phyloP scores from a whole-genome alignment of 2,329 filamentous ascomycete species.

The Aspergillus bombycis region DNA sequence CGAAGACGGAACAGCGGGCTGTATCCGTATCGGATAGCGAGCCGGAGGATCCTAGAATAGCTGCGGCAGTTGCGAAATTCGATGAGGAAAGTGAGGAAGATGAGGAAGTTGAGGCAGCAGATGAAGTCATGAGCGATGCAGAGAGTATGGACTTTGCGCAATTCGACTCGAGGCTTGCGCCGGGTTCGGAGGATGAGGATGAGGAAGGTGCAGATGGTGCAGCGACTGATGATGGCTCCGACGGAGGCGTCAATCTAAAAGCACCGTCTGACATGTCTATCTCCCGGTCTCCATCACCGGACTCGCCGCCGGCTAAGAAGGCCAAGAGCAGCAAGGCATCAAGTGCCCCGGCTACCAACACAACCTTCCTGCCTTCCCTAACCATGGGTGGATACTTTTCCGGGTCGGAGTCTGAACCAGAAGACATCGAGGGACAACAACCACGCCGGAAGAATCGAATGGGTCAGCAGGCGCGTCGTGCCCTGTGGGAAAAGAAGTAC shows the following conservation, averaged over 20 bases:
- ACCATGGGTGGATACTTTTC: constrained; percentile 65
- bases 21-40: neutral
- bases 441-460: constrained; percentile 62
- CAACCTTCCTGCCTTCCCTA: constrained; percentile 64
- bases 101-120: constrained; percentile 20
- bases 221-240: constrained; percentile 17
- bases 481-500: constrained; percentile 65
- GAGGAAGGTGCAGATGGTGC: constrained; percentile 28
- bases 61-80: constrained; percentile 11
- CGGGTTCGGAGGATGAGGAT: constrained; percentile 29
- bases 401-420: constrained; percentile 60
- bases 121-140: constrained; percentile 27
- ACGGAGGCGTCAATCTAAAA: constrained; percentile 7
- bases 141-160: constrained; percentile 33
- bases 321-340: constrained; percentile 30
- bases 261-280: constrained; percentile 37
- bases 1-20: constrained; percentile 1
- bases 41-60: neutral
- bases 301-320: constrained; percentile 22
- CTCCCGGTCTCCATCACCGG: constrained; percentile 39
- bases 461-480: constrained; percentile 64
- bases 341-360: constrained; percentile 35
- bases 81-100: constrained; percentile 16
- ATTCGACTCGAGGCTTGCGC: constrained; percentile 40
- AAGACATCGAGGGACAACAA: constrained; percentile 48